phyloP scores from a whole-genome alignment of 768 basidiomycete genomes.

The Dendrothele bispora region DNA sequence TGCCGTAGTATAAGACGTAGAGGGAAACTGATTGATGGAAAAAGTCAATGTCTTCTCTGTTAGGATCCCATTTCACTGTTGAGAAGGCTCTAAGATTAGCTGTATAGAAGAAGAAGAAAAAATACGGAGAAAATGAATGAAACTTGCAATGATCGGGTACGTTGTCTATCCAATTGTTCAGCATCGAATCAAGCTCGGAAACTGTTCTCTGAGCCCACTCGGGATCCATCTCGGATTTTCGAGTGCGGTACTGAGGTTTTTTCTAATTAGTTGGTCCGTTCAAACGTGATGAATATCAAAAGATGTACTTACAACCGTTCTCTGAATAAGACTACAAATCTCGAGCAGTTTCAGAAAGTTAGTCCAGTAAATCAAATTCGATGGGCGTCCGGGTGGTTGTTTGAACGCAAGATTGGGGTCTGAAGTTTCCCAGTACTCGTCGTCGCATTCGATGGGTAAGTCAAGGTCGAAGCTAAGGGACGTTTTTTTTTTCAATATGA shows the following conservation, averaged over 20 bases:
- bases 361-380: conserved; percentile 44
- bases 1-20: conserved; percentile 44
- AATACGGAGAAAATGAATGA: neutral
- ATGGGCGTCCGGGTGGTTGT: conserved; percentile 53
- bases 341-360: conserved; percentile 45
- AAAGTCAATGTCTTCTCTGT: conserved; percentile 32
- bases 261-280: too few relatives aligned
- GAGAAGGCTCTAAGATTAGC: neutral
- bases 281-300: neutral
- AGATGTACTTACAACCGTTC: conserved; percentile 45
- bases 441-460: conserved; percentile 61
- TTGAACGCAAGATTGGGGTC: conserved; percentile 45
- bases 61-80: conserved; percentile 41
- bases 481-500: neutral
- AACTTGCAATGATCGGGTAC: conserved; percentile 55
- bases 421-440: conserved; percentile 59
- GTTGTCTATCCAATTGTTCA: conserved; percentile 78
- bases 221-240: too few relatives aligned
- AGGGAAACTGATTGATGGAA: conserved; percentile 50
- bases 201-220: conserved; percentile 68
- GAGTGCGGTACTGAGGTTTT: too few relatives aligned
- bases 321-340: conserved; percentile 49
- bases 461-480: conserved; percentile 56
- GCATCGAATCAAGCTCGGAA: conserved; percentile 68
- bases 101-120: conserved; percentile 22